Conservation (phyloP, 2,329 filamentous ascomycete species). For the Blastomyces silverae region DNA sequence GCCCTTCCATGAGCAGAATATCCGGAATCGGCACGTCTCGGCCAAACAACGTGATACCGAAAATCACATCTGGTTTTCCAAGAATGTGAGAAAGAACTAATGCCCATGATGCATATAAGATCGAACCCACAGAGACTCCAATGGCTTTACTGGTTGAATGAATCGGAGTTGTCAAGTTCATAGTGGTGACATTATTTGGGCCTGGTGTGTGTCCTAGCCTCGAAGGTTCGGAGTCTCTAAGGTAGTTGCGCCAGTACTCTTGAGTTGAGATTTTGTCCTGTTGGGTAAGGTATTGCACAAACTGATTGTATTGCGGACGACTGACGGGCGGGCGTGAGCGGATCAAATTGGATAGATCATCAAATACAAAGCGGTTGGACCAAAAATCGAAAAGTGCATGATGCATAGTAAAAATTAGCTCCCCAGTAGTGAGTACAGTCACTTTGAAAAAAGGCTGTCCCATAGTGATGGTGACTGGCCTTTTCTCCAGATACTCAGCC, state of each 20-base stretch:
- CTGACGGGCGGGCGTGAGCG: neutral
- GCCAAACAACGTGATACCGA: conserved; percentile 39
- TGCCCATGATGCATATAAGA: conserved; percentile 34
- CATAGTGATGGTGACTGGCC: conserved; percentile 16
- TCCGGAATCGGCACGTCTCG: conserved; percentile 35
- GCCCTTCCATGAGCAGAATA: conserved; percentile 37
- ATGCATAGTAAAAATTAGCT: conserved; percentile 30
- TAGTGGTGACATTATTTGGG: neutral
- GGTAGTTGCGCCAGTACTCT: conserved; percentile 9
- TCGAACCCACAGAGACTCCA: neutral
- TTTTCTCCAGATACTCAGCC: conserved; percentile 17
- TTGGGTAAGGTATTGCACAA: neutral
- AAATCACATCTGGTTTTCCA: conserved; percentile 35
- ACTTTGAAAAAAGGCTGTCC: conserved; percentile 18
- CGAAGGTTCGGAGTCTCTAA: neutral
- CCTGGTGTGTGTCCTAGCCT: neutral
- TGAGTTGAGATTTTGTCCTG: conserved; percentile 2
- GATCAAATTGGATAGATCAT: conserved; percentile 21
- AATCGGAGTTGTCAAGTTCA: neutral
- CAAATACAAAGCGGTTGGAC: conserved; percentile 29
- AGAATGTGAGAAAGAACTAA: conserved; percentile 34
- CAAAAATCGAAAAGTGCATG: conserved; percentile 34
- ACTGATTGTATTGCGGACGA: neutral
- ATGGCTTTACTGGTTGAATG: neutral
- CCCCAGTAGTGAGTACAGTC: conserved; percentile 16